Evolutionary conservation across 2,329 filamentous ascomycete genomes (phyloP).

Genomic region (Stemphylium vesicarium): DNA sequence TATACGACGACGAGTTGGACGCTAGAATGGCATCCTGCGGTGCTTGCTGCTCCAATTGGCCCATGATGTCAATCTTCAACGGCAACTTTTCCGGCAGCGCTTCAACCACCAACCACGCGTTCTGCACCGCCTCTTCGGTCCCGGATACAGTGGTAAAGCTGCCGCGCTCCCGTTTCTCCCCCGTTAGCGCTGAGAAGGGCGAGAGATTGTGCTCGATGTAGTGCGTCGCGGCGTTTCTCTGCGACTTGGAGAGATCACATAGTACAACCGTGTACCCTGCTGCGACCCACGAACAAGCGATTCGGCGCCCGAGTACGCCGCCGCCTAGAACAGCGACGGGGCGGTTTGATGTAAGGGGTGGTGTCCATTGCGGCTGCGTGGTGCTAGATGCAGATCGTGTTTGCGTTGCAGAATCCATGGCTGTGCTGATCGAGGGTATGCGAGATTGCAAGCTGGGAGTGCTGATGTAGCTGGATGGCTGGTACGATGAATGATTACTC

Average conservation of each 20-base stretch:
- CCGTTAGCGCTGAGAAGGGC: slow-evolving; percentile 7
- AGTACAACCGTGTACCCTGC: slow-evolving; percentile 15
- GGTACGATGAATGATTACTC: background rate
- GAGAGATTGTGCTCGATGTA: slow-evolving; percentile 13
- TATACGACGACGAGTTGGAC: slow-evolving; percentile 61
- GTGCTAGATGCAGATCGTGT: background rate
- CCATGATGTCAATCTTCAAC: slow-evolving; percentile 58
- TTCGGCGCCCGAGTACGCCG: slow-evolving; percentile 18
- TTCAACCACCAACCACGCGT: slow-evolving; percentile 63
- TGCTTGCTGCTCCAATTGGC: slow-evolving; percentile 53
- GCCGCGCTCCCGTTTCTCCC: background rate
- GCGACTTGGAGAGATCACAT: slow-evolving; percentile 15
- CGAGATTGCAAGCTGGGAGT: background rate
- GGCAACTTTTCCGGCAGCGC: slow-evolving; percentile 59
- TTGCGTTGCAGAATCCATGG: background rate
- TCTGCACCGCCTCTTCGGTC: slow-evolving; percentile 50
- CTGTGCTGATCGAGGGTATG: background rate
- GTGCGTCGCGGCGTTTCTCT: slow-evolving; percentile 12
- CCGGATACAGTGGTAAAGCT: slow-evolving; percentile 36
- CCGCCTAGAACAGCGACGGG: slow-evolving; percentile 17
- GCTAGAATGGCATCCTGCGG: slow-evolving; percentile 57
- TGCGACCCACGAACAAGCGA: slow-evolving; percentile 18
- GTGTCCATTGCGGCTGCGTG: slow-evolving; percentile 7
- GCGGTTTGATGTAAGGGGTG: slow-evolving; percentile 10
- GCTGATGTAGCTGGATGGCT: rapidly evolving